Base-by-base conservation (phyloP, 768 basidiomycete species). In the Boletus patriciae region DNA sequence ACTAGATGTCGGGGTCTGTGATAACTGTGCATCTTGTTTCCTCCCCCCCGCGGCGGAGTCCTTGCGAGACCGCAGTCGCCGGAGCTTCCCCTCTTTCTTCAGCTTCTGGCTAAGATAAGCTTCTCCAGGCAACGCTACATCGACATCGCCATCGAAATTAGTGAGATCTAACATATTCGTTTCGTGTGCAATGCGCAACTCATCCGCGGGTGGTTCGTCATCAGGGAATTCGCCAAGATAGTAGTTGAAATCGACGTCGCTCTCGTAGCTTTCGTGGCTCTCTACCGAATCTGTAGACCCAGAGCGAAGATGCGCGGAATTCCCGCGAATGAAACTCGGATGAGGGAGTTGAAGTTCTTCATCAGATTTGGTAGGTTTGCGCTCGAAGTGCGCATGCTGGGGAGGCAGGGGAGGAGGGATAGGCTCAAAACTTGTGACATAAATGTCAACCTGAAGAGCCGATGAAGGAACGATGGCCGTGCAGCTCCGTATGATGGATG, bases 111-210 rank as follows among this genome's bases (percentile, higher is more conserved):
- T 84, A 25, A 92, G 73, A 57, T 73, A 69, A 10, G 66, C 74
- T 62, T 90, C 88, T 9, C 81, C 85, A 2, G 83, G 83, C 19
- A 83, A 69, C 16, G 75, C 71, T 15, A 79, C 73, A 57, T 88
- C 83, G 42, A 85, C 76, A 59, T 92, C 90, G 25, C 88, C 89
- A 57, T 91, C 87, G 64, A 90, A 92, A 64, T 90, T 86, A 6
- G 88, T 88, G 56, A 87, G 72, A 60, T 91, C 87, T 6, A 87
- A 71, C 1, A 82, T 77, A 50, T 83, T 79, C 41, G 76, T 76
- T 55, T 81, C 79, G 53, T 79, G 78, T 4, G 75, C 72, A 3
- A 73, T 63, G 45, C 67, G 66, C 27, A 78, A 68, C 11, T 72
- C 71, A 18, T 69, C 62, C 12, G 60, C 56, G 4, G 54, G 62